phyloP scores from a whole-genome alignment of 768 basidiomycete species.

The Mycena pura region DNA sequence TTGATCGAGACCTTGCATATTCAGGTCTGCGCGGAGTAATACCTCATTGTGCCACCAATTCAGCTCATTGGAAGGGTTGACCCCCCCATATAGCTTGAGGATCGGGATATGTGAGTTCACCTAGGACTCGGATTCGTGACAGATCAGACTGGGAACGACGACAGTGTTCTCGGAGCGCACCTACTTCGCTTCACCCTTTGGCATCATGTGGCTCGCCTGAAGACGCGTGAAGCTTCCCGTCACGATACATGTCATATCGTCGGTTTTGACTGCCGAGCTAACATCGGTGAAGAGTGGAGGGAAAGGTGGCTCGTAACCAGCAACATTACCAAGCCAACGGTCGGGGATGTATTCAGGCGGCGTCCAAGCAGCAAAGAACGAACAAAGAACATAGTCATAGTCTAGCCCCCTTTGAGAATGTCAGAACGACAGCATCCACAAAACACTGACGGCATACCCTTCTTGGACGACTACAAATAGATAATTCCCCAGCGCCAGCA shows the following conservation, averaged over 20 bases:
- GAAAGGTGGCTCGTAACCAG: neutral
- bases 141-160: neutral
- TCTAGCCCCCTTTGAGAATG: neutral
- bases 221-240: neutral
- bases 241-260: neutral
- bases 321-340: slow-evolving; percentile 3
- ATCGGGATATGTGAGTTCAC: neutral
- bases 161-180: slow-evolving; percentile 1
- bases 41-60: neutral
- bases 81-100: neutral
- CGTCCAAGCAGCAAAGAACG: neutral
- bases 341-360: neutral
- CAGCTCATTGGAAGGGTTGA: neutral
- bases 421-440: neutral
- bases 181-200: neutral
- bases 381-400: neutral
- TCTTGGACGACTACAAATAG: neutral
- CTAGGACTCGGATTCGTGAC: neutral
- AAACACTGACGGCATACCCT: slow-evolving; percentile 5
- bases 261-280: neutral
- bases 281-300: neutral
- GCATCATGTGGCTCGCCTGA: neutral
- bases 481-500: neutral
- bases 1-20: neutral
- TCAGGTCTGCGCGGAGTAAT: neutral